Conservation (phyloP, 2,329 filamentous ascomycete genomes). For the Fusarium torulosum region DNA sequence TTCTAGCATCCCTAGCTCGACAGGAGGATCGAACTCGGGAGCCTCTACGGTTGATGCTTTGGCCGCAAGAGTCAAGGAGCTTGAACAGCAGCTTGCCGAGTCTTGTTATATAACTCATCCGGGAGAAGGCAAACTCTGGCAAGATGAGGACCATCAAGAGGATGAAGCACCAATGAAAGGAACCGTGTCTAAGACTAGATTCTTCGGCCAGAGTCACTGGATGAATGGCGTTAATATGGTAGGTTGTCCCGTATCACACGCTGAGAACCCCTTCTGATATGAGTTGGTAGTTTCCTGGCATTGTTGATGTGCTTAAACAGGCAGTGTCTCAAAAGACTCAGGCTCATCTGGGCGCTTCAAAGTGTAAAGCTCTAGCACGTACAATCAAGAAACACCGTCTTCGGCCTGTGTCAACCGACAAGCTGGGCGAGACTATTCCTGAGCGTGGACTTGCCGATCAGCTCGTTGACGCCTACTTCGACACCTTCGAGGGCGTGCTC, state of each 20-base stretch:
- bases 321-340: constrained; percentile 49
- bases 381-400: constrained; percentile 58
- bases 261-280: constrained; percentile 3
- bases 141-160: constrained; percentile 1
- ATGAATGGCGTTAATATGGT: constrained; percentile 60
- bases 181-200: constrained; percentile 59
- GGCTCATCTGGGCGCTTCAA: constrained; percentile 51
- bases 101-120: constrained; percentile 44
- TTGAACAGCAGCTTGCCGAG: constrained; percentile 58
- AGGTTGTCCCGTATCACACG: constrained; percentile 30
- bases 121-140: constrained; percentile 25
- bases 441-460: constrained; percentile 59
- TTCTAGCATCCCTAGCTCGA: constrained; percentile 47
- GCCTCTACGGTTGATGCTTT: constrained; percentile 51
- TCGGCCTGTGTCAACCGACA: constrained; percentile 52
- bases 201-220: constrained; percentile 66
- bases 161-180: constrained; percentile 48
- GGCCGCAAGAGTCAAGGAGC: constrained; percentile 56
- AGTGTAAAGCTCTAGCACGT: constrained; percentile 58
- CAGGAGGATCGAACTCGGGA: constrained; percentile 45
- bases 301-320: constrained; percentile 46
- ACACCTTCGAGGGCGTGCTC: constrained; percentile 67
- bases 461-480: constrained; percentile 66
- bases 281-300: constrained; percentile 49
- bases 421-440: constrained; percentile 57